Evolutionary conservation across 164 flowering plant species (phyloP).

Genomic region (Vitis amurensis): DNA sequence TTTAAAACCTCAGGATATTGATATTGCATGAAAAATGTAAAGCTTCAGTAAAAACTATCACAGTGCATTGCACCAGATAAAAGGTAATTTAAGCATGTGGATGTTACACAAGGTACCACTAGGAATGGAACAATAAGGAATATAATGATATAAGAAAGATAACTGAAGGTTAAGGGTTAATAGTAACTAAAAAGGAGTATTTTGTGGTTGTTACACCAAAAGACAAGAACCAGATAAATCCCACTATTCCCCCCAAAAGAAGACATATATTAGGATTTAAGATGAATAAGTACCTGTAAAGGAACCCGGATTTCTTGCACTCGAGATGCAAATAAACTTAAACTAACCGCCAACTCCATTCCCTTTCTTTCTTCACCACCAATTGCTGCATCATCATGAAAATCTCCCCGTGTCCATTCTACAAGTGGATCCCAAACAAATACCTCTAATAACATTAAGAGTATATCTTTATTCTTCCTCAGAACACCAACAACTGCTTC

Average conservation of each 20-base stretch:
- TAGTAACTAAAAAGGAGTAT: not conserved
- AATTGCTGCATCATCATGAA: constrained; percentile 96
- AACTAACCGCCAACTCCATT: constrained; percentile 98
- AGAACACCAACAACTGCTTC: constrained; percentile 83
- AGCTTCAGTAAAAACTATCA: not conserved
- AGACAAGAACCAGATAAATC: not conserved
- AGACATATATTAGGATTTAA: not conserved
- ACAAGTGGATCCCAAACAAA: constrained; percentile 99
- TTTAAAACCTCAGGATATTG: not conserved
- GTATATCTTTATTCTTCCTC: constrained; percentile 83
- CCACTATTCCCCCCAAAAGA: not conserved
- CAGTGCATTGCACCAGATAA: not conserved
- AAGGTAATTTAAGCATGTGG: too few species aligned
- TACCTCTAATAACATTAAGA: constrained; percentile 88
- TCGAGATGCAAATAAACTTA: constrained; percentile 97
- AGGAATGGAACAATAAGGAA: not conserved
- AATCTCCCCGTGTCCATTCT: constrained; percentile 97
- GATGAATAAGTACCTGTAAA: constrained; percentile 61
- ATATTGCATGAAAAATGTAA: not conserved
- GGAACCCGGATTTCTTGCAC: constrained; percentile 98
- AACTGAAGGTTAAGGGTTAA: not conserved
- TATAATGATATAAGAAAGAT: not conserved
- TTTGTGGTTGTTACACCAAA: not conserved
- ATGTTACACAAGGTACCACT: too few species aligned
- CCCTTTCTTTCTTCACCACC: constrained; percentile 99